Percentiles rank a stretch among this genome's conserved stretches.
These are phyloP conservation scores for Streptanthus diversifolius DNA, from an alignment of 345 rosid species.

Conservation along the genomic window DNA sequence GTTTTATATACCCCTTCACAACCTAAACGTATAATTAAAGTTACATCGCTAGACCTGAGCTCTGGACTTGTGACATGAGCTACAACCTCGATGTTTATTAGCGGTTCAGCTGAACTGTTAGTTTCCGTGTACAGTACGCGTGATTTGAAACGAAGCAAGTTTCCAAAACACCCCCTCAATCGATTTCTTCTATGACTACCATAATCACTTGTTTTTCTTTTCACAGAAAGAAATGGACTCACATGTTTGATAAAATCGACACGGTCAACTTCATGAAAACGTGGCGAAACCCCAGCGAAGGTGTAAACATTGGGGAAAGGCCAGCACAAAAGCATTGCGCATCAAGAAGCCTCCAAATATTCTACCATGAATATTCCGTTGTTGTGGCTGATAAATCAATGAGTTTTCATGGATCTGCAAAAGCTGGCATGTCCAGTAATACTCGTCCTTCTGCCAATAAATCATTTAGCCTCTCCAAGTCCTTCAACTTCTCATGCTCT, in stretches of 20 bases:
- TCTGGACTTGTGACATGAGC: conserved; percentile 84
- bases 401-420: conserved; percentile 77
- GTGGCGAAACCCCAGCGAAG: conserved; percentile 79
- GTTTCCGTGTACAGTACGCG: conserved; percentile 72
- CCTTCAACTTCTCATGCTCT: conserved; percentile 35
- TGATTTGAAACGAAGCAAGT: conserved; percentile 83
- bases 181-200: background rate
- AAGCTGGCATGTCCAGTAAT: conserved; percentile 87
- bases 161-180: conserved; percentile 33
- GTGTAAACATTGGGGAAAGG: conserved; percentile 81
- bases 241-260: conserved; percentile 86
- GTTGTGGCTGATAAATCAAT: conserved; percentile 84
- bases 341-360: conserved; percentile 87
- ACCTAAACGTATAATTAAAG: background rate
- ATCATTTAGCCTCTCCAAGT: conserved; percentile 49
- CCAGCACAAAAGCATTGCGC: conserved; percentile 82
- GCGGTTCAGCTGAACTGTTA: conserved; percentile 47
- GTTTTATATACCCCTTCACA: background rate
- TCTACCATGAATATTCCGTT: conserved; percentile 78
- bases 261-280: conserved; percentile 77
- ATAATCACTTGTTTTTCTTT: background rate
- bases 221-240: conserved; percentile 30
- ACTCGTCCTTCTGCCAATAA: conserved; percentile 77
- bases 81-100: conserved; percentile 71
- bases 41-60: conserved; percentile 70